Percentiles rank a stretch among this genome's conserved stretches.
These are phyloP conservation scores for Phaffia rhodozyma DNA, from an alignment of 1,284 basidiomycete genomes.

Conservation along the genomic window DNA sequence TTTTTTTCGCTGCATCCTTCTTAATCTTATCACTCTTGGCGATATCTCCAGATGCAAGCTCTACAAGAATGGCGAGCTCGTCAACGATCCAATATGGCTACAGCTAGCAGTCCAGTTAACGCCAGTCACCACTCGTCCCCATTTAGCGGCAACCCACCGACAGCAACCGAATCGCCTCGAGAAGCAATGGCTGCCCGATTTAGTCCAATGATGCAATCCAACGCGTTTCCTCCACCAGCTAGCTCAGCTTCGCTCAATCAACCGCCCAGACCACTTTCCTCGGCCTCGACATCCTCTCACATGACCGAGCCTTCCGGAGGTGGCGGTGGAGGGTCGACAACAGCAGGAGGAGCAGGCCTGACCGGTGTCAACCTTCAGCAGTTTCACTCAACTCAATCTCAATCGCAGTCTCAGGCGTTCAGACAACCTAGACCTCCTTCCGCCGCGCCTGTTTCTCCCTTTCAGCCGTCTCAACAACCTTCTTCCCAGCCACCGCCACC, in stretches of 20 bases:
- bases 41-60: background rate
- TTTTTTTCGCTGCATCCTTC: no score
- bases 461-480: background rate
- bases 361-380: background rate
- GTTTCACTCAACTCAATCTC: background rate
- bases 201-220: background rate
- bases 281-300: background rate
- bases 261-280: background rate
- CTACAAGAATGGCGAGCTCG: constrained; percentile 5
- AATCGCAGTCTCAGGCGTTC: background rate
- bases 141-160: background rate
- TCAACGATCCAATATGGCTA: background rate
- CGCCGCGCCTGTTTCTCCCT: no score
- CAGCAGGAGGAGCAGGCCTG: background rate
- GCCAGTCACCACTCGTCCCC: background rate
- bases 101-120: background rate
- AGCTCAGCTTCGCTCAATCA: background rate
- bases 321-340: background rate
- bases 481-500: background rate
- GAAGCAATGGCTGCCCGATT: no score
- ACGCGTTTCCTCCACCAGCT: background rate
- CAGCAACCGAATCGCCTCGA: background rate
- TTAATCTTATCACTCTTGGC: no score
- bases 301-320: constrained; percentile 3
- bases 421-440: constrained; percentile 3